Percentiles rank a stretch among this genome's conserved stretches.
Conservation (phyloP, 768 basidiomycete species). For the Leucosporidium yakuticum region DNA sequence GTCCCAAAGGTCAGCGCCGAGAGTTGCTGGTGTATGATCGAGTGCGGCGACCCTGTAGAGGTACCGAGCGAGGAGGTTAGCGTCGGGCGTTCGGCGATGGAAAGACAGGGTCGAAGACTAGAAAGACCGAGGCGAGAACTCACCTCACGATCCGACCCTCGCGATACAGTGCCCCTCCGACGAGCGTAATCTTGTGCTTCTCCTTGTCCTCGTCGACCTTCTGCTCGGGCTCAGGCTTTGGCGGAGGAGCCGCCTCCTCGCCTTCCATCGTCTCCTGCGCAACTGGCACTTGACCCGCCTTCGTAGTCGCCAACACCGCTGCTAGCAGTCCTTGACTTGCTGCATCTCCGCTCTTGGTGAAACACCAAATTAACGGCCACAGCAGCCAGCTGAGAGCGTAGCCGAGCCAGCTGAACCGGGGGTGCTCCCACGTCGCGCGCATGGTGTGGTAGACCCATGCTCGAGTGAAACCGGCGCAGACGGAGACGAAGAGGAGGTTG, state of each 20-base stretch:
- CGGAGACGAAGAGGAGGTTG: constrained; percentile 68
- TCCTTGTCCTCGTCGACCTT: constrained; percentile 10
- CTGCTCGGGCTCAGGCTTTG: not conserved
- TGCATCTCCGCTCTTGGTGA: constrained; percentile 28
- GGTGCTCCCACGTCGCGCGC: constrained; percentile 4
- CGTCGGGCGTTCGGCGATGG: no score
- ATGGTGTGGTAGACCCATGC: constrained; percentile 36
- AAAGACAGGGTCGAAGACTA: no score
- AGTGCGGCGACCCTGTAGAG: constrained; percentile 17
- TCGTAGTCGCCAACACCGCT: constrained; percentile 10
- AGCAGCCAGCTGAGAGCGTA: constrained; percentile 10
- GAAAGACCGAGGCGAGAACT: not conserved
- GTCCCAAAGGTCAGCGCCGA: constrained; percentile 11
- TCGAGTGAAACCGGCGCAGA: constrained; percentile 70
- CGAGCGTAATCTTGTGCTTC: constrained; percentile 5
- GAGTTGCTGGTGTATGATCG: constrained; percentile 1
- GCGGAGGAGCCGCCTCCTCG: not conserved
- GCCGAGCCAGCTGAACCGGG: constrained; percentile 11
- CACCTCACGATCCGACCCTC: constrained; percentile 25
- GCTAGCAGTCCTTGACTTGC: constrained; percentile 19
- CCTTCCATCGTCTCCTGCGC: constrained; percentile 9
- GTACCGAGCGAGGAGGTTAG: not conserved
- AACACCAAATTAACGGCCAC: constrained; percentile 28
- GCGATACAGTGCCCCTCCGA: constrained; percentile 21
- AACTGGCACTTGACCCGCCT: constrained; percentile 3